Conservation (phyloP, 331 rosid genomes). For the Cydonia oblonga region DNA sequence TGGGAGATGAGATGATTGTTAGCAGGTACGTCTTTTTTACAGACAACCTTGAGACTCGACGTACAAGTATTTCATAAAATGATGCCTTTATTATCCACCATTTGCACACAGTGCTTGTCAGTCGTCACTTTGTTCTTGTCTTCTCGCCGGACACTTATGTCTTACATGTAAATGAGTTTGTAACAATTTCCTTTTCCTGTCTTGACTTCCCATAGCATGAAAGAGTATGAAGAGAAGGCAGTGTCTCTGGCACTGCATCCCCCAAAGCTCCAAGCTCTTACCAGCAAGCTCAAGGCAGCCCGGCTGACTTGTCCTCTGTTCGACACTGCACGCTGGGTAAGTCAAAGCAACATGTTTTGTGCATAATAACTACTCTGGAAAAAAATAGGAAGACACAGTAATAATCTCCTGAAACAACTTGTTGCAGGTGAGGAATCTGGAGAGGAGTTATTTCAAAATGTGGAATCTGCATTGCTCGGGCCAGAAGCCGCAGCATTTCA, state of each 20-base stretch:
- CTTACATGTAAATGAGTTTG: not conserved
- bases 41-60: too few relatives aligned
- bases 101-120: not conserved
- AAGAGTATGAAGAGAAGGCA: conserved; percentile 90
- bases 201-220: conserved; percentile 41
- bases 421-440: conserved; percentile 84
- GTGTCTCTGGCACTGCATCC: conserved; percentile 76
- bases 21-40: conserved; percentile 32
- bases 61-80: too few relatives aligned
- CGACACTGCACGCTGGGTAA: conserved; percentile 91
- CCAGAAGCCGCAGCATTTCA: conserved; percentile 74
- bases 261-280: conserved; percentile 64
- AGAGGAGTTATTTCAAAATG: conserved; percentile 76
- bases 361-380: too few relatives aligned
- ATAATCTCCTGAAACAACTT: not conserved
- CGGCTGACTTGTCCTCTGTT: conserved; percentile 89
- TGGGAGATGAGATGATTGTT: conserved; percentile 96
- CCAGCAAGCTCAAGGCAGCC: conserved; percentile 62
- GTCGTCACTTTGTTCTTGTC: not conserved
- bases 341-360: not conserved
- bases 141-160: not conserved
- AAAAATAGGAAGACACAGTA: not conserved
- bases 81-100: not conserved
- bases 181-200: not conserved
- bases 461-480: conserved; percentile 90